Conservation (phyloP, 306 rosid genomes). For the Fagus crenata region DNA sequence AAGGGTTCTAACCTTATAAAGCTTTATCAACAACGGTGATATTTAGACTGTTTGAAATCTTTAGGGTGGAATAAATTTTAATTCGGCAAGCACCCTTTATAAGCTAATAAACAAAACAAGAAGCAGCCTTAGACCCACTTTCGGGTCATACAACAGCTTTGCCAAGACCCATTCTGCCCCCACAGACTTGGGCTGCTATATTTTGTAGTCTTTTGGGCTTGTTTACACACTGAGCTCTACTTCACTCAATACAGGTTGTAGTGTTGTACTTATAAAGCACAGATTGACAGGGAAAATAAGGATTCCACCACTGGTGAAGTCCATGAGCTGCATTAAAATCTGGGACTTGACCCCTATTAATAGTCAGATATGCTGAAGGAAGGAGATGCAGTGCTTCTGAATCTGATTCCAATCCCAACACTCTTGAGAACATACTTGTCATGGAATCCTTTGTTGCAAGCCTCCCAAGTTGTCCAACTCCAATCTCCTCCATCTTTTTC, state of each 20-base stretch:
- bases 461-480: slow-evolving; percentile 20
- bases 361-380: slow-evolving; percentile 37
- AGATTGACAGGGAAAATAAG: slow-evolving; percentile 1
- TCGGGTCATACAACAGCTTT: no score
- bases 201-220: no score
- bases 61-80: no score
- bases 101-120: no score
- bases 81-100: no score
- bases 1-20: no score
- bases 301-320: slow-evolving; percentile 37
- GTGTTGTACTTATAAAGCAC: not conserved
- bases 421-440: not conserved
- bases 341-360: slow-evolving; percentile 8
- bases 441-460: slow-evolving; percentile 22
- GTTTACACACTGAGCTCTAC: no score
- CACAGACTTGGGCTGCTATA: no score
- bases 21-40: no score
- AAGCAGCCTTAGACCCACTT: no score
- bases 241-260: not conserved
- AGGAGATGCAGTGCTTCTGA: slow-evolving; percentile 31
- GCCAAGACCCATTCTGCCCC: no score
- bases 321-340: slow-evolving; percentile 25
- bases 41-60: no score
- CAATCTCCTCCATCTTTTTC: slow-evolving; percentile 32
- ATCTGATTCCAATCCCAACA: slow-evolving; percentile 15